Base-by-base conservation (phyloP, 75 land plant genomes). In the Ceratopteris richardii region DNA sequence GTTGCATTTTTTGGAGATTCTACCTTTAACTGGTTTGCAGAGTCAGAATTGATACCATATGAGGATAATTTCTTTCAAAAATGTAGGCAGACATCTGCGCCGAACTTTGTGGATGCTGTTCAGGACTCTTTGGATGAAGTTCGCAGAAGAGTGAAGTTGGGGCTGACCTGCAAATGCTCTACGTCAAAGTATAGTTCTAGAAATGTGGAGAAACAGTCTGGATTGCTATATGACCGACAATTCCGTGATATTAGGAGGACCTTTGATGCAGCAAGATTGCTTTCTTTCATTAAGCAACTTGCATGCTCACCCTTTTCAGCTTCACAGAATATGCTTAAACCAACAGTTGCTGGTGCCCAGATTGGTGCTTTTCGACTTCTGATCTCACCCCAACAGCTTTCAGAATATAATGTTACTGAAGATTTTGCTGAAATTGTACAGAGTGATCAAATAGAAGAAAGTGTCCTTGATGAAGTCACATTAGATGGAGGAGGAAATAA, bases 1-100 rank as follows among this genome's bases (percentile, higher is more conserved):
- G 82, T 85, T 36, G 89, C 89, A 0, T 85, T 85, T 31, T 85
- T 82, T 65, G 89, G 89, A 1, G 89, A 85, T 57, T 70, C 82
- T 53, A 85, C 85, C 51, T 85, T 82, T 60, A 85, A 85, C 12
- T 85, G 89, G 89, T 85, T 85, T 65, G 69, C 73, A 11, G 80
- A 76, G 0, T 72, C 77, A 24, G 85, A 85, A 57, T 79, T 85
- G 11, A 53, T 85, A 2, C 89, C 85, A 0, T 85, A 78, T 60
- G 80, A 76, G 46, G 43, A 57, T 0, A n/a, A 82, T 39, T 85
- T 43, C 62, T 59, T 26, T 0, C 82, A 85, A 56, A 85, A 81
- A 52, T 82, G 77, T 0, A 60, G 56, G 56, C 89, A 85, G 60
- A 70, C 82, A 0, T 56, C 7, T 62, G 54, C 63, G 0, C 44